Base-by-base conservation (phyloP, 2,329 filamentous ascomycete genomes). In the Pyricularia sp. region DNA sequence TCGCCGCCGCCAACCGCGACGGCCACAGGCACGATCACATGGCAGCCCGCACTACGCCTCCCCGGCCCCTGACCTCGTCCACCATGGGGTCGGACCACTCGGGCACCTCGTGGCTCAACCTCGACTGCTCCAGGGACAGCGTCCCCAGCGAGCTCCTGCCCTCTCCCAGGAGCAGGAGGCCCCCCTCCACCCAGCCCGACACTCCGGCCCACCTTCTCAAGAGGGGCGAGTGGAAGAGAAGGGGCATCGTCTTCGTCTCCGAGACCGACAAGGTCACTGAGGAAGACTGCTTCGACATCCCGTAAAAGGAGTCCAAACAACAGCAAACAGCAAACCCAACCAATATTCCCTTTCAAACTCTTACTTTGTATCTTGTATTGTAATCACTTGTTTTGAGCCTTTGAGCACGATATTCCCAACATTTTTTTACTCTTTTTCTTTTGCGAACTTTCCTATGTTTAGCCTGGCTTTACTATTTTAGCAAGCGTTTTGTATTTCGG, bases 191-290 rank as follows among this genome's bases (percentile, higher is more conserved):
- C n/a, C 70, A 66, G 17, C 59, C 69, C 12, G 71, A 70, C 28
- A 74, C 73, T 26, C 70, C 73, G 6, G 75, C 76, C 31, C 71
- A 73, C 42, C 77, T 74, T 58, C 70, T 78, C 20, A 76, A 75
- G 71, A 73, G 77, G 1, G 77, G 77, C 67, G 76, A 73, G 66
- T 79, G 78, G 78, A 79, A 79, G 74, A 73, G 78, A 25, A 70
- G 76, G 4, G 78, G 75, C 26, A 78, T 79, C 58, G 73, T 79
- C 65, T 79, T 79, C 69, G 69, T 71, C 6, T 66, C 69, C 1
- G 68, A 72, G 7, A 70, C 70, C 31, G 66, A 68, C 31, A 67
- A 69, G 67, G 73, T 73, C 4, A 70, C 70, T 30, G 74, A 74
- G 25, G 75, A 76, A 9, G 75, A 77, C 67, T 72, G 68, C 20